phyloP scores from a whole-genome alignment of 352 stramenopile genomes.

The Globisporangium rhizosaccharum region DNA sequence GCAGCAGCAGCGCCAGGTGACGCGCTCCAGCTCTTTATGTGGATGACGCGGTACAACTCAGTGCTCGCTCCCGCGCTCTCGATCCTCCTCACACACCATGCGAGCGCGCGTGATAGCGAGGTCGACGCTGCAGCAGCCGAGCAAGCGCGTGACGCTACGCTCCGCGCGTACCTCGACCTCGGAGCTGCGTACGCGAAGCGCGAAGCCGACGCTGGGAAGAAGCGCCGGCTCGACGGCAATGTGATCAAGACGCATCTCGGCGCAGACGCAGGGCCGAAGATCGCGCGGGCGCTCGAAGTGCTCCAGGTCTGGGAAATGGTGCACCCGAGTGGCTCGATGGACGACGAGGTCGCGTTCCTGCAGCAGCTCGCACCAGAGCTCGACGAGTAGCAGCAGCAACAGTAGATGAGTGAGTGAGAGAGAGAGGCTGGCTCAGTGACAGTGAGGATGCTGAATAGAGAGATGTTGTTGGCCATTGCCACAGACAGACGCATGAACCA shows the following conservation, averaged over 20 bases:
- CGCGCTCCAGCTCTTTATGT: conserved; percentile 55
- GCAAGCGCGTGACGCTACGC: conserved; percentile 14
- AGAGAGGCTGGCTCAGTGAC: not conserved
- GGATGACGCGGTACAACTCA: conserved; percentile 58
- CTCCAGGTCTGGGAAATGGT: conserved; percentile 55
- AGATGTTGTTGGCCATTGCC: not conserved
- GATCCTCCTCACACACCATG: conserved; percentile 33
- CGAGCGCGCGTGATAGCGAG: not conserved
- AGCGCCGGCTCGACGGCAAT: conserved; percentile 44
- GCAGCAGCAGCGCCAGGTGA: conserved; percentile 11
- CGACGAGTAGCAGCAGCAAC: not conserved
- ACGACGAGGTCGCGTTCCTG: conserved; percentile 36
- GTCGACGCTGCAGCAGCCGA: conserved; percentile 2
- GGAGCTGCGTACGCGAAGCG: conserved; percentile 25
- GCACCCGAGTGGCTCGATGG: conserved; percentile 18
- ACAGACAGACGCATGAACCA: not conserved
- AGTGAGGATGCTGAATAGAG: not conserved
- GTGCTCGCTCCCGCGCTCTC: conserved; percentile 47
- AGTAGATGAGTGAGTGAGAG: not conserved
- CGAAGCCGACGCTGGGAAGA: conserved; percentile 11
- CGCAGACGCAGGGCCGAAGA: conserved; percentile 23
- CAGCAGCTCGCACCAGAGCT: conserved; percentile 14
- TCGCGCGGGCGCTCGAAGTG: conserved; percentile 44
- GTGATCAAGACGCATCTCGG: conserved; percentile 37
- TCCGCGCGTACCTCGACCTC: conserved; percentile 31